Conservation (phyloP, 2,329 filamentous ascomycete genomes). For the Claviceps sp. region DNA sequence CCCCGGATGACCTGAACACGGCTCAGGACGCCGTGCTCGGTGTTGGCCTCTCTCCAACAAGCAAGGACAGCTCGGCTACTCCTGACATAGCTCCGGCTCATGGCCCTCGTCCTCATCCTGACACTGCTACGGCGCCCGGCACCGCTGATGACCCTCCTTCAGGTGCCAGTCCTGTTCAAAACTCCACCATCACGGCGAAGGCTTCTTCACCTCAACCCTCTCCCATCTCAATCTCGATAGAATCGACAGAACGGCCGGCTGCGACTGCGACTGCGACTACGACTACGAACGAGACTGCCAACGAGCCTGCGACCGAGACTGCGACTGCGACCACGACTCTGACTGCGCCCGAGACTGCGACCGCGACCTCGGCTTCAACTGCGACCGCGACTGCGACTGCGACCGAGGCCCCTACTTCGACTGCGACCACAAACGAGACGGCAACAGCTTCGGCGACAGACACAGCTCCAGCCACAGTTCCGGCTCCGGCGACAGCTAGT, state of each 20-base stretch:
- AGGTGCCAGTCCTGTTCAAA: constrained; percentile 2
- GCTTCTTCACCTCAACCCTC: constrained; percentile 3
- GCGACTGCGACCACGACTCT: neutral
- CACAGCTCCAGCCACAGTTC: neutral
- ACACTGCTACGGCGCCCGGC: constrained; percentile 1
- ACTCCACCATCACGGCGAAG: neutral
- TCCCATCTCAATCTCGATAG: constrained; percentile 1
- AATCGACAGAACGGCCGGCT: neutral
- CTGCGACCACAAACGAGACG: neutral
- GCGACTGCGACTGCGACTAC: neutral
- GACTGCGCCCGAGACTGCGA: neutral
- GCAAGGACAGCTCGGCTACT: constrained; percentile 11
- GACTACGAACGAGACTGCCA: neutral
- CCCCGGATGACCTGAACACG: constrained; percentile 17
- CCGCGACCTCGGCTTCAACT: neutral
- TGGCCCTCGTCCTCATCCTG: constrained; percentile 4
- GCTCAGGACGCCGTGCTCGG: constrained; percentile 17
- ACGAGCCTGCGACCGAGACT: neutral
- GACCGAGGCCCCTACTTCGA: neutral
- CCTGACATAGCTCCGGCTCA: constrained; percentile 9
- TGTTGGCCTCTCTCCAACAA: constrained; percentile 12
- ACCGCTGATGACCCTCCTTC: constrained; percentile 7
- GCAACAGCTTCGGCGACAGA: neutral
- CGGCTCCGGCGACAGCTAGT: neutral
- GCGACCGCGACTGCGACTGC: neutral